These are phyloP conservation scores for Xylaria sp. DNA, from an alignment of 2,329 filamentous ascomycete species.

Conservation along the genomic window DNA sequence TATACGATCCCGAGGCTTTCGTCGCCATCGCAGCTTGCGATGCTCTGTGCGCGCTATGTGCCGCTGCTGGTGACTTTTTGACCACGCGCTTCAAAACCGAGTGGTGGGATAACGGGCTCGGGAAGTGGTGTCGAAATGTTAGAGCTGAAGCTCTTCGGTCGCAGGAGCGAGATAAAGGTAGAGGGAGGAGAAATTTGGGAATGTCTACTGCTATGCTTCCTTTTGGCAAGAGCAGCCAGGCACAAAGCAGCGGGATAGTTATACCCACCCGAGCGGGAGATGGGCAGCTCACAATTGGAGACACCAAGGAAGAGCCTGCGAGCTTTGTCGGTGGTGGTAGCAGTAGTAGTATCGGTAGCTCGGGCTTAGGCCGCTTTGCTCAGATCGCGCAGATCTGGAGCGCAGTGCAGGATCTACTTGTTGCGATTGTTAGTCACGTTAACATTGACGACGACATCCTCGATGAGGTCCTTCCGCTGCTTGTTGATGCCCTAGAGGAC, in stretches of 20 bases:
- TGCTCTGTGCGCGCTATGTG: slow-evolving; percentile 75
- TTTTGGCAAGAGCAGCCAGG: slow-evolving; percentile 16
- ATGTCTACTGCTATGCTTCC: background rate
- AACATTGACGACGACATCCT: slow-evolving; percentile 74
- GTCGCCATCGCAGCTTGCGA: slow-evolving; percentile 76
- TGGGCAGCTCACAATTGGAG: slow-evolving; percentile 39
- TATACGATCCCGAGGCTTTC: slow-evolving; percentile 74
- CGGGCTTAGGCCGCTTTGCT: slow-evolving; percentile 66
- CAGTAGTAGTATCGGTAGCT: slow-evolving; percentile 22
- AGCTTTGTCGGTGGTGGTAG: slow-evolving; percentile 21
- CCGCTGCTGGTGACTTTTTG: slow-evolving; percentile 83
- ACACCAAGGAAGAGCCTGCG: slow-evolving; percentile 30
- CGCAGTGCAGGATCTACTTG: slow-evolving; percentile 67
- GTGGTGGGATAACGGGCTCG: slow-evolving; percentile 67
- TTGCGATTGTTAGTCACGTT: slow-evolving; percentile 70
- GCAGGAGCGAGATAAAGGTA: slow-evolving; percentile 19
- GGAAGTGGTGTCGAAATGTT: slow-evolving; percentile 58
- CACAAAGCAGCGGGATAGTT: slow-evolving; percentile 38
- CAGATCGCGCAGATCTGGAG: slow-evolving; percentile 73
- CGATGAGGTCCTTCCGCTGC: slow-evolving; percentile 74
- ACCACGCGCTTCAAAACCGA: slow-evolving; percentile 77
- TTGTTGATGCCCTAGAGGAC: slow-evolving; percentile 61
- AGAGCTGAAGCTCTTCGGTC: slow-evolving; percentile 53
- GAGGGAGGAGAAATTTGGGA: slow-evolving; percentile 27
- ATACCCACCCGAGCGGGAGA: slow-evolving; percentile 45